These are phyloP conservation scores for Sugiyamaella grinbergsii DNA, from an alignment of 1,139 yeast genomes.

Conservation along the genomic window DNA sequence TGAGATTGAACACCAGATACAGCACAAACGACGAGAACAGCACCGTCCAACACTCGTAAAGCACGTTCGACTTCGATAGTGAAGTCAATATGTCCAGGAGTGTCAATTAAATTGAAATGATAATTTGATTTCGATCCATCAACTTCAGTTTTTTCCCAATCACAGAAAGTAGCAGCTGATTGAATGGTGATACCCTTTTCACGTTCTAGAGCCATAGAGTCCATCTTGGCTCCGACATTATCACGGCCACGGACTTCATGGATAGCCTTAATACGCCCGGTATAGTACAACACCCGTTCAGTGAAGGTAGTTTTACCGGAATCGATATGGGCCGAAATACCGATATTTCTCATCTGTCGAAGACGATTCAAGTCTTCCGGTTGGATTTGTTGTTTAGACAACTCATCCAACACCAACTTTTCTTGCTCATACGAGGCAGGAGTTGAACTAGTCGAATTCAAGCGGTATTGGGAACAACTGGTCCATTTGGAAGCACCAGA, in stretches of 20 bases:
- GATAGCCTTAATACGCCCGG: slow-evolving; percentile 96
- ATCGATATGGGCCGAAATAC: slow-evolving; percentile 97
- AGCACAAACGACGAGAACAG: slow-evolving; percentile 96
- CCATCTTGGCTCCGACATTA: slow-evolving; percentile 98
- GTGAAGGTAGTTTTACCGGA: slow-evolving; percentile 97
- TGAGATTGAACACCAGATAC: slow-evolving; percentile 98
- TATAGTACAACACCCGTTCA: slow-evolving; percentile 92
- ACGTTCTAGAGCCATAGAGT: slow-evolving; percentile 95
- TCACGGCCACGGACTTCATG: slow-evolving; percentile 99
- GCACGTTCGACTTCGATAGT: slow-evolving; percentile 99
- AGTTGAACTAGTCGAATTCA: slow-evolving; percentile 10
- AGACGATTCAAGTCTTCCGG: slow-evolving; percentile 61
- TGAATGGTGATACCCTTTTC: slow-evolving; percentile 98
- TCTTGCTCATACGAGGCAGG: slow-evolving; percentile 40
- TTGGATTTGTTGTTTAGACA: slow-evolving; percentile 51
- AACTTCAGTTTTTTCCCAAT: slow-evolving; percentile 69
- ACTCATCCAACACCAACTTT: slow-evolving; percentile 39
- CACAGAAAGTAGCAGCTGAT: slow-evolving; percentile 97
- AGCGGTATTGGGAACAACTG: background rate
- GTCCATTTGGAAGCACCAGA: background rate
- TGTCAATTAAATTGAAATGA: slow-evolving; percentile 93
- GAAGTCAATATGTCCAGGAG: slow-evolving; percentile 98
- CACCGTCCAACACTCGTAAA: slow-evolving; percentile 94
- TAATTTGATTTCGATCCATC: slow-evolving; percentile 51
- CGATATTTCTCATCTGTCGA: slow-evolving; percentile 79